Evolutionary conservation across 345 rosid species (phyloP), one percentile per base, ranked within the genome.

Genomic region (Ceriops tagal): DNA sequence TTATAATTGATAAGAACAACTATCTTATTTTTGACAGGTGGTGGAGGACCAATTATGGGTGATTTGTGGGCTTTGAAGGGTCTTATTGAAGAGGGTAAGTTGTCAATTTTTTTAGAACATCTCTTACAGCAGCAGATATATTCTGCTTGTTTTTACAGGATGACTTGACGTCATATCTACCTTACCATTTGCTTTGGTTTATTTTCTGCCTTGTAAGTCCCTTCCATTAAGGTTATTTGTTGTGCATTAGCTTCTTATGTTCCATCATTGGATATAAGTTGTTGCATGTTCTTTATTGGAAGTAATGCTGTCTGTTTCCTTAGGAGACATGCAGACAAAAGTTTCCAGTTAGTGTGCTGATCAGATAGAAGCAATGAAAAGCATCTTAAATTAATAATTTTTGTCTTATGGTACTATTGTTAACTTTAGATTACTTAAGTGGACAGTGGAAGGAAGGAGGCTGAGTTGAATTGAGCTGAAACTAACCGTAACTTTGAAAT

Each of bases 21-120:
- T 49, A 58, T 78, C 53, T 78, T 63, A 61, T 70, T 65, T 71
- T 82, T 79, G 70, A 65, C 73, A 95, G 99, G 99, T 76, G 99
- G 99, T 65, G 96, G 98, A 63, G 96, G 99, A 20, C 96, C 98
- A 59, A 92, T 92, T 82, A 95, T 95, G 99, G 91, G 96, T 80
- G 99, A 95, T 80, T 83, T 95, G 72, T 95, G 99, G 97, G 99
- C 99, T 77, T 74, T 95, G 82, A 95, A 92, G 88, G 99, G 99
- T 71, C 85, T 95, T 43, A 88, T 89, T 61, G 96, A 92, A 72
- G 97, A 86, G 88, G 99, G 99, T 95, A 64, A 61, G 55, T 67
- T 47, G 61, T 75, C 55, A 61, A 67, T 58, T 58, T 28, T 30
- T 70, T 67, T 71, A 57, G 67, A 2, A 9, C 77, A 4, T 73